A percentile compares a stretch with the other conserved stretches of the same genome.
Evolutionary conservation across 108 stramenopile species (phyloP).

Genomic region (Stephanodiscus minutulus): DNA sequence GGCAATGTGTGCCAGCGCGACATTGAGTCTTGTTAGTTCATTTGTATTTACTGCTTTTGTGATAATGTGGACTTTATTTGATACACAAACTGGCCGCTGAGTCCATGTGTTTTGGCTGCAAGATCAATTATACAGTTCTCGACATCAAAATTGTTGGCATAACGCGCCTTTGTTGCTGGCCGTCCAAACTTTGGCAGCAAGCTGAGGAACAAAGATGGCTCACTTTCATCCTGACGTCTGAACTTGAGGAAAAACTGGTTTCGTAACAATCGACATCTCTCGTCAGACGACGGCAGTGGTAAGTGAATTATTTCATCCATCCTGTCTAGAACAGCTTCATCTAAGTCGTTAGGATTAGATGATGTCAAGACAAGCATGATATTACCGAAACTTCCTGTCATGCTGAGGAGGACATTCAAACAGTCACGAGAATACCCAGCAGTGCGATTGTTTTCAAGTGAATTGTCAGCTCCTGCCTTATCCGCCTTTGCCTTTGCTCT

Average conservation of each 20-base stretch:
- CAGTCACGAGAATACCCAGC: constrained; percentile 47
- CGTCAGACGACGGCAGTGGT: constrained; percentile 53
- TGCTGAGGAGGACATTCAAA: constrained; percentile 71
- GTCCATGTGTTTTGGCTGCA: constrained; percentile 23
- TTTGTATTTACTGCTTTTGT: not conserved
- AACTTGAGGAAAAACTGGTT: constrained; percentile 58
- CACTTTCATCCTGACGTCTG: constrained; percentile 2
- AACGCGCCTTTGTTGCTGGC: constrained; percentile 11
- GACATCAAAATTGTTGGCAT: constrained; percentile 17
- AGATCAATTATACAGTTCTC: constrained; percentile 24
- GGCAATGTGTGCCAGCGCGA: not conserved
- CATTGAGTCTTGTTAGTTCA: not conserved
- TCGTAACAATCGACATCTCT: constrained; percentile 56
- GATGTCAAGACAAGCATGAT: constrained; percentile 90
- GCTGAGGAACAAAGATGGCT: not conserved
- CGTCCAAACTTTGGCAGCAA: not conserved
- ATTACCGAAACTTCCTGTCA: constrained; percentile 72
- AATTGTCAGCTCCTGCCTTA: not conserved
- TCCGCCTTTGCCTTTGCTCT: constrained; percentile 21
- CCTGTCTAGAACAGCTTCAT: constrained; percentile 87
- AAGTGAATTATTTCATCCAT: constrained; percentile 85
- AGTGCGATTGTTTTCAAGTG: not conserved
- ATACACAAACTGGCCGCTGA: no score
- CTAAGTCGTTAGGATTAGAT: constrained; percentile 80
- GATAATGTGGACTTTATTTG: no score